Conservation (phyloP, 73 alveolate species). For the Breviolum minutum region DNA sequence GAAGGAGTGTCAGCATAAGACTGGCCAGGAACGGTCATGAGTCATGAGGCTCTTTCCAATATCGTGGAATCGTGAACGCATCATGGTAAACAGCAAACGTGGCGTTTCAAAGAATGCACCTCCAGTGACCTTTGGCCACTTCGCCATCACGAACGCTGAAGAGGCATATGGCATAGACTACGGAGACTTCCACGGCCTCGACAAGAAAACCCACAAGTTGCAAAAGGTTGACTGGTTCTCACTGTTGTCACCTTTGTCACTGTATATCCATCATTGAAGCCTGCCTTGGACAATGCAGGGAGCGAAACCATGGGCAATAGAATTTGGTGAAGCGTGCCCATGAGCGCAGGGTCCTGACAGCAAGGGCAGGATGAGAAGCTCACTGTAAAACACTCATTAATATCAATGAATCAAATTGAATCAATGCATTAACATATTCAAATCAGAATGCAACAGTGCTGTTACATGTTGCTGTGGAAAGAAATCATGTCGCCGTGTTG, state of each 20-base stretch:
- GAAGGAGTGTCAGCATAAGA: constrained; percentile 83
- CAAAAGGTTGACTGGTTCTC: not conserved
- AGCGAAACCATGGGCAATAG: constrained; percentile 79
- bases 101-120: not conserved
- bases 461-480: not conserved
- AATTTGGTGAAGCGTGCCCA: constrained; percentile 86
- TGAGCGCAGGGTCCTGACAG: constrained; percentile 75
- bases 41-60: too few species aligned
- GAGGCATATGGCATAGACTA: constrained; percentile 80
- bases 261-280: not conserved
- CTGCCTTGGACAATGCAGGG: constrained; percentile 79
- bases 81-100: not conserved
- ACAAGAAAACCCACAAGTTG: not conserved
- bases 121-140: constrained; percentile 66
- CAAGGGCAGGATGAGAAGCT: not conserved
- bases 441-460: too few species aligned
- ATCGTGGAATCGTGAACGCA: not conserved
- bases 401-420: too few species aligned
- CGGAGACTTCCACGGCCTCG: constrained; percentile 89
- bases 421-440: too few species aligned
- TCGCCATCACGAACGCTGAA: constrained; percentile 92
- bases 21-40: constrained; percentile 2
- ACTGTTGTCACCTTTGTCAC: not conserved
- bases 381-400: not conserved
- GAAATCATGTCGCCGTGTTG: too few species aligned